A percentile compares a stretch with the other conserved stretches of the same genome.
phyloP scores from a whole-genome alignment of 2,329 filamentous ascomycete genomes.

The Aspergillus fijiensis region DNA sequence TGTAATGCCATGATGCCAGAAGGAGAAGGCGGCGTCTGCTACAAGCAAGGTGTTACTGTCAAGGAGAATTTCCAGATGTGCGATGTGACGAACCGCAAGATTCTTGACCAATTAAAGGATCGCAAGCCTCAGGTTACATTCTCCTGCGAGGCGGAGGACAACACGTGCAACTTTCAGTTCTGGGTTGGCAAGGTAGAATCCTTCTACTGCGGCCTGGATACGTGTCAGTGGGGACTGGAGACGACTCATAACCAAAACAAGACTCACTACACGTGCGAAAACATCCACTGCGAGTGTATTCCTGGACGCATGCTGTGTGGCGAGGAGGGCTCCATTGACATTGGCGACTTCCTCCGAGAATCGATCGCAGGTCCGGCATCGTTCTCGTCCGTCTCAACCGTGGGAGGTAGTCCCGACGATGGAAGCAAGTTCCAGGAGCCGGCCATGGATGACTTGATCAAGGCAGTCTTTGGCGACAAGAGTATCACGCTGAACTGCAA shows the following conservation, averaged over 20 bases:
- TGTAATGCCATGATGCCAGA: conserved; percentile 87
- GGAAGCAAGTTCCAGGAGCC: conserved; percentile 88
- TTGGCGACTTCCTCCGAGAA: conserved; percentile 81
- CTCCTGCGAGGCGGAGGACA: conserved; percentile 72
- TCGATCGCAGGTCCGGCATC: conserved; percentile 82
- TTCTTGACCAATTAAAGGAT: conserved; percentile 78
- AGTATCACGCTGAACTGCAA: conserved; percentile 82
- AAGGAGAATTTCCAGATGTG: conserved; percentile 98
- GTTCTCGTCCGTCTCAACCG: conserved; percentile 67
- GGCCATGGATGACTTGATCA: conserved; percentile 87
- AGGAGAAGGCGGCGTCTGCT: conserved; percentile 81
- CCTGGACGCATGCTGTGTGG: conserved; percentile 92
- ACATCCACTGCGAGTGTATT: conserved; percentile 84
- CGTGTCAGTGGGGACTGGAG: conserved; percentile 71
- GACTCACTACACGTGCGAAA: conserved; percentile 80
- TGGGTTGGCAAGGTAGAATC: conserved; percentile 95
- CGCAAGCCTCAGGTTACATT: conserved; percentile 93
- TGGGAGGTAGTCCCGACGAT: conserved; percentile 58
- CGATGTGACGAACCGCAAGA: conserved; percentile 94
- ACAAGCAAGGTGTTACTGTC: conserved; percentile 83
- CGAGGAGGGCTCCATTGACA: conserved; percentile 84
- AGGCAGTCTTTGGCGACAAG: conserved; percentile 82
- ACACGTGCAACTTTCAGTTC: conserved; percentile 94
- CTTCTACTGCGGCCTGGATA: conserved; percentile 89
- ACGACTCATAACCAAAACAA: conserved; percentile 71